These are phyloP conservation scores for Tubosaeta brunneosetosa DNA, from an alignment of 768 basidiomycete genomes.

Conservation along the genomic window DNA sequence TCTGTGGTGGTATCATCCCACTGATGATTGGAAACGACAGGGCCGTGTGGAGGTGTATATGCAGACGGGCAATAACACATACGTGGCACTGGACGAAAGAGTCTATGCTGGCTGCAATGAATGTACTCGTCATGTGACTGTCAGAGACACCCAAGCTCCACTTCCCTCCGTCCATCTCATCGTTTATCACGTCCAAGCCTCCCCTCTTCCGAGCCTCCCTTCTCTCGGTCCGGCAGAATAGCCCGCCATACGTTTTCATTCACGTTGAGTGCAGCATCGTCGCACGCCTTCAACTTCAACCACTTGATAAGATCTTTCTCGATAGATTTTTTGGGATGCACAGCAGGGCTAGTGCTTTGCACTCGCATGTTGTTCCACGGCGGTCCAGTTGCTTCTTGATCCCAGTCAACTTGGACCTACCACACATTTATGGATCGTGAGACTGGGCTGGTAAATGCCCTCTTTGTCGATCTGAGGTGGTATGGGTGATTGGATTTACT, in stretches of 20 bases:
- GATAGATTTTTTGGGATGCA: constrained; percentile 90
- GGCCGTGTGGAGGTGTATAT: constrained; percentile 57
- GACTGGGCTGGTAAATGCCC: constrained; percentile 97
- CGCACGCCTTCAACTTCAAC: constrained; percentile 93
- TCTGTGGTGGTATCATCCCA: constrained; percentile 59
- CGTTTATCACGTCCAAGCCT: constrained; percentile 43
- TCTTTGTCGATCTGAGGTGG: constrained; percentile 80
- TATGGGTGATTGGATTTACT: background rate
- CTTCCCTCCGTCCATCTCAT: constrained; percentile 55
- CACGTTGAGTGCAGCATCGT: constrained; percentile 95
- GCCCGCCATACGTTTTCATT: constrained; percentile 96
- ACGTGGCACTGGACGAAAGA: constrained; percentile 87
- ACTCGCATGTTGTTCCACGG: constrained; percentile 86
- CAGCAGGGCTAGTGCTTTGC: constrained; percentile 94
- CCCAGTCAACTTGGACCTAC: constrained; percentile 86
- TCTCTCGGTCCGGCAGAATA: constrained; percentile 82
- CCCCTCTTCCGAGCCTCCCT: constrained; percentile 40
- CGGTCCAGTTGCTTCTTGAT: constrained; percentile 97
- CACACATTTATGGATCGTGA: constrained; percentile 87
- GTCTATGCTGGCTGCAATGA: too few relatives aligned
- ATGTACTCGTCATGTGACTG: too few relatives aligned
- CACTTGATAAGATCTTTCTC: constrained; percentile 95
- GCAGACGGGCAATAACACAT: constrained; percentile 88
- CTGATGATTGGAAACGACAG: constrained; percentile 11
- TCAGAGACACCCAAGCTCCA: constrained; percentile 45